phyloP scores from a whole-genome alignment of 768 basidiomycete genomes.

The Kwoniella shandongensis region DNA sequence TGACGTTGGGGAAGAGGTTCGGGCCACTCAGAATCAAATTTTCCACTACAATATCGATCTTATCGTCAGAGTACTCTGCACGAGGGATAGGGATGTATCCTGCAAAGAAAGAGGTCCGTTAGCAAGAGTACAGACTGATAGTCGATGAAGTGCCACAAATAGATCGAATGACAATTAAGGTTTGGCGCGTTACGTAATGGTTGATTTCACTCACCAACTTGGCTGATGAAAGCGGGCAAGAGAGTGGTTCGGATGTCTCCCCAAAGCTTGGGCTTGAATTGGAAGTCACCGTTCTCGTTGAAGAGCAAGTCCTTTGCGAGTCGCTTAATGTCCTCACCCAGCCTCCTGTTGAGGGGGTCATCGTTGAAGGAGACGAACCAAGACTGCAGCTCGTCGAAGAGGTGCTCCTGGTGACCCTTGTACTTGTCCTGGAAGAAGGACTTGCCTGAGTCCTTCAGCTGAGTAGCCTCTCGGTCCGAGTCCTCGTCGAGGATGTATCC shows the following conservation, averaged over 20 bases:
- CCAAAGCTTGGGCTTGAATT: constrained; percentile 85
- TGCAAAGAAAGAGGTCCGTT: not conserved
- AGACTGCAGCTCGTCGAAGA: constrained; percentile 68
- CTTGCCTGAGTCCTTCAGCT: constrained; percentile 70
- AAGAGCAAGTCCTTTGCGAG: constrained; percentile 77
- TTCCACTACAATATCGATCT: constrained; percentile 85
- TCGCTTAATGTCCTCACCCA: constrained; percentile 74
- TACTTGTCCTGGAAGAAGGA: constrained; percentile 75
- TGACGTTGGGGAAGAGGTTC: constrained; percentile 75
- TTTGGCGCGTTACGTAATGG: no score
- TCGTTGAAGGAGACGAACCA: constrained; percentile 85
- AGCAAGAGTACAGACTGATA: no score
- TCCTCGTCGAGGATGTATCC: constrained; percentile 82
- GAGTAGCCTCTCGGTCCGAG: constrained; percentile 65
- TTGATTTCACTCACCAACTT: constrained; percentile 57
- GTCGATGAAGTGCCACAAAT: no score
- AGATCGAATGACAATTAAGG: no score
- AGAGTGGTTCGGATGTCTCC: constrained; percentile 81
- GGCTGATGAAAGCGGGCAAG: constrained; percentile 71
- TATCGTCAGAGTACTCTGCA: constrained; percentile 86
- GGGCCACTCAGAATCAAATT: constrained; percentile 74
- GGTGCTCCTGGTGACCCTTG: constrained; percentile 72
- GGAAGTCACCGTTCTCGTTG: constrained; percentile 68
- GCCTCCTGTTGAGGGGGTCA: constrained; percentile 75
- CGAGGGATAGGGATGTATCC: constrained; percentile 76